Evolutionary conservation across 805 yeast species (phyloP).

Genomic region (Sugiyamaella smithiae): DNA sequence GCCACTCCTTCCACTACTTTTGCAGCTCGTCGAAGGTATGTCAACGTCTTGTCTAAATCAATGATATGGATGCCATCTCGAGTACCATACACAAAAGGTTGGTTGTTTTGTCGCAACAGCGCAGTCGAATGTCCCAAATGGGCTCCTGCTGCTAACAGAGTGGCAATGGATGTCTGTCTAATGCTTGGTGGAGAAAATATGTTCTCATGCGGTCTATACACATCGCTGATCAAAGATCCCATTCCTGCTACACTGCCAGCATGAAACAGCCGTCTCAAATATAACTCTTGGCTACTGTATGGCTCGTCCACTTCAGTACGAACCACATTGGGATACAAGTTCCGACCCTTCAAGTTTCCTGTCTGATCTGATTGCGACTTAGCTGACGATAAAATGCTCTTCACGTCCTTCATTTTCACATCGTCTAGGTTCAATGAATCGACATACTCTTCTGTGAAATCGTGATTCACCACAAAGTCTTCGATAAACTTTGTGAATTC

Average conservation of each 20-base stretch:
- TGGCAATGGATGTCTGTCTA: slow-evolving; percentile 60
- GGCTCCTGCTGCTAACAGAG: slow-evolving; percentile 85
- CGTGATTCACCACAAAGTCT: slow-evolving; percentile 31
- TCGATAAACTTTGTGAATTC: slow-evolving; percentile 29
- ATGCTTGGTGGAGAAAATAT: slow-evolving; percentile 56
- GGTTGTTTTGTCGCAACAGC: slow-evolving; percentile 66
- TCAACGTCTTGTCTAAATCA: slow-evolving; percentile 79
- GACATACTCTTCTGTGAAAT: slow-evolving; percentile 25
- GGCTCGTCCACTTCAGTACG: slow-evolving; percentile 61
- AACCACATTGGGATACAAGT: slow-evolving; percentile 58
- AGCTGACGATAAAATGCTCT: slow-evolving; percentile 8
- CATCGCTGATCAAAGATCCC: slow-evolving; percentile 63
- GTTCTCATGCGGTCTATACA: slow-evolving; percentile 69
- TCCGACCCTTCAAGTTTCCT: slow-evolving; percentile 24
- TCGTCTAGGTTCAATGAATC: slow-evolving; percentile 20
- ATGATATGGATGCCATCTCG: slow-evolving; percentile 90
- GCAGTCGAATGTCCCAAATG: slow-evolving; percentile 91
- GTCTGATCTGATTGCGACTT: background rate
- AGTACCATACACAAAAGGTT: slow-evolving; percentile 82
- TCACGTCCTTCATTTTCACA: slow-evolving; percentile 15
- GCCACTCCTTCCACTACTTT: slow-evolving; percentile 81
- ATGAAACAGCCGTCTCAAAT: slow-evolving; percentile 68
- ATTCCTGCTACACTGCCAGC: slow-evolving; percentile 50
- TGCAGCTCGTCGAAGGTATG: slow-evolving; percentile 75
- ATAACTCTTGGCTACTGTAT: slow-evolving; percentile 74